Base-by-base conservation (phyloP, 2,329 filamentous ascomycete species). In the Penicillium sp. region DNA sequence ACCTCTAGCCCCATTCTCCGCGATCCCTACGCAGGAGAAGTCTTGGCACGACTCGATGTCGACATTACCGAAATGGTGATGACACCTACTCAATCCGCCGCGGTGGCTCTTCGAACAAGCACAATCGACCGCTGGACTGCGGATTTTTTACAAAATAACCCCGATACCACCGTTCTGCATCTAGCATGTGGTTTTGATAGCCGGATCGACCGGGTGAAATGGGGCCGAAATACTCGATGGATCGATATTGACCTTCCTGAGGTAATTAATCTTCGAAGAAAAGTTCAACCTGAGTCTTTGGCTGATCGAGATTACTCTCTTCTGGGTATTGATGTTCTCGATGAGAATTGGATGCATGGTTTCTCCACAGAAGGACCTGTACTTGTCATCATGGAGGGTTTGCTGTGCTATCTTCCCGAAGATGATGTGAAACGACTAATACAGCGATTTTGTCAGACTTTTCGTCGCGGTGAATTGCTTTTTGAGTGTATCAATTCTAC, bases 231-330 rank as follows among this genome's bases (percentile, higher is more conserved):
- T 17, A 46, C 30, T 26, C 44, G 30, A n/a, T 46, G 32, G 34
- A 40, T 41, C 34, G 45, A 48, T 40, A 32, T 48, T 39, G 34
- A 48, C 20, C 34, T 40, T 18, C 45, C 45, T n/a, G 45, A 48
- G 27, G 45, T 46, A 5, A 40, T 40, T 20, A 8, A 48, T n/a
- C n/a, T n/a, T n/a, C n/a, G 8, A 30, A 48, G 9, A 33, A 15
- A 48, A 33, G 30, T 29, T 23, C 45, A 30, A 23, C 45, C 34
- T 18, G 17, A 17, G 10, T 18, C 45, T 12, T 23, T 39, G 4
- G 23, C 45, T 18, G 45, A 23, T 9, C 30, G 33, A 27, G 32
- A 46, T 17, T 46, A 46, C 18, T 46, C 44, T 15, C 30, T 46
- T 4, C 12, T 37, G 27, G 44, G 44, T 1, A 18, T 46, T 26